Evolutionary conservation across 352 stramenopile genomes (phyloP), one percentile per base, ranked within the genome.

Genomic region (Phytophthora nicotianae): DNA sequence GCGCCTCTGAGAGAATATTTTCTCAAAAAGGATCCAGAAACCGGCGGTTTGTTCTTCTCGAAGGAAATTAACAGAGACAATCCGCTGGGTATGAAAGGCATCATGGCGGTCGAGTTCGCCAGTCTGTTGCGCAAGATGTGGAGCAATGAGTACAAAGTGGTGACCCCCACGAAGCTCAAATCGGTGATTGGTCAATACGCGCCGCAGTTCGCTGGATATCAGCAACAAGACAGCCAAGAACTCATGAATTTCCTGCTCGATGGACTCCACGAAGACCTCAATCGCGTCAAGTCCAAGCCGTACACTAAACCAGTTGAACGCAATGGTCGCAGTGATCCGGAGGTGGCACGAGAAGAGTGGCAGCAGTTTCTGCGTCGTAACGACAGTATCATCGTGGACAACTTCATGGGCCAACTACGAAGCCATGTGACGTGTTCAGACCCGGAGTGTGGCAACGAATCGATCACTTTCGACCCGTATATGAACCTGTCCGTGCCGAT

Each of bases 21-120:
- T 69, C 65, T 98, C 0, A 70, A 64, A 46, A 78, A 79, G 19
- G 70, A 97, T 46, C 80, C 90, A n/a, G 54, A 77, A 0, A 83
- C 69, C 2, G 68, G 68, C 3, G 55, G 50, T 8, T 53, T 51
- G 14, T 55, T 68, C 26, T 90, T 90, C 53, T 56, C 77, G 21
- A 74, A 76, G 11, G 87, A 99, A 60, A 85, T 99, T 41, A 99
- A 99, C 65, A 73, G 81, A 57, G 74, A 93, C 17, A 99, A 99
- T 65, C 96, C 97, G 17, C 81, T 99, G 3, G 87, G 85, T 3
- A 92, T 94, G 83, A 91, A 96, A 33, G 97, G 97, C 8, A 86
- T 89, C 55, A 95, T 99, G 58, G 96, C 97, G 2, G 81, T 81
- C n/a, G 91, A 97, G n/a, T 99, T 99, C 78, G 96, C 90, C 0